A percentile compares a stretch with the other conserved stretches of the same genome.
phyloP scores from a whole-genome alignment of 1,139 yeast species.

The Hyphopichia wangnamkhiaoensis region DNA sequence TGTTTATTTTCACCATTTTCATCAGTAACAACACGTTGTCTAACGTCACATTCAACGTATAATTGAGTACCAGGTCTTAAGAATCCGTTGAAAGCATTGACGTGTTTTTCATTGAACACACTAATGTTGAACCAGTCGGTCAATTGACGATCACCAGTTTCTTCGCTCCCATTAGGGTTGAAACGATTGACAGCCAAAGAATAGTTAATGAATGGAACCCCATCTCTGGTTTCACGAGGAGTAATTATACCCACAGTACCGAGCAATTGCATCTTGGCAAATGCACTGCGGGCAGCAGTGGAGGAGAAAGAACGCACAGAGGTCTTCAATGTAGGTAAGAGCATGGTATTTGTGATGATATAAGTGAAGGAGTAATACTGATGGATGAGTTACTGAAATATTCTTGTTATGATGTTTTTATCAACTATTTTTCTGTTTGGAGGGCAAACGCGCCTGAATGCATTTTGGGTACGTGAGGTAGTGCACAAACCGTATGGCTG shows the following conservation, averaged over 20 bases:
- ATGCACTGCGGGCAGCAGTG: slow-evolving; percentile 30
- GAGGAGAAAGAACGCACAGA: slow-evolving; percentile 35
- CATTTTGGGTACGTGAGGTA: too few species aligned
- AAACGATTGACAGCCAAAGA: slow-evolving; percentile 47
- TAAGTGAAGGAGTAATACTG: neutral
- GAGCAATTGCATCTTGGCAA: slow-evolving; percentile 45
- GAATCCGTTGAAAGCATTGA: slow-evolving; percentile 37
- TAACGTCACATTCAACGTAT: slow-evolving; percentile 44
- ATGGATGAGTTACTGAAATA: too few species aligned
- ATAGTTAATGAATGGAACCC: slow-evolving; percentile 40
- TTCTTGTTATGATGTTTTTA: neutral
- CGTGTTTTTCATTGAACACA: slow-evolving; percentile 43
- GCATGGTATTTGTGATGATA: slow-evolving; percentile 1
- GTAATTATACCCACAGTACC: slow-evolving; percentile 45
- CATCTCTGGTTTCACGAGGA: slow-evolving; percentile 40
- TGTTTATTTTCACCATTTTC: slow-evolving; percentile 35
- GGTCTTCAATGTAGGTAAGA: neutral
- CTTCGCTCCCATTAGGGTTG: slow-evolving; percentile 30
- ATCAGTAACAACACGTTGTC: slow-evolving; percentile 34
- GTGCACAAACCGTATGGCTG: too few species aligned
- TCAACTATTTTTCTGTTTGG: neutral
- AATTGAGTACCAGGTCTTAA: slow-evolving; percentile 46
- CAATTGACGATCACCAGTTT: slow-evolving; percentile 16
- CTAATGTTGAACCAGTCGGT: slow-evolving; percentile 47
- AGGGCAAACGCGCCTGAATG: neutral